Base-by-base conservation (phyloP, 257 asterid genomes). In the Perilla frutescens region DNA sequence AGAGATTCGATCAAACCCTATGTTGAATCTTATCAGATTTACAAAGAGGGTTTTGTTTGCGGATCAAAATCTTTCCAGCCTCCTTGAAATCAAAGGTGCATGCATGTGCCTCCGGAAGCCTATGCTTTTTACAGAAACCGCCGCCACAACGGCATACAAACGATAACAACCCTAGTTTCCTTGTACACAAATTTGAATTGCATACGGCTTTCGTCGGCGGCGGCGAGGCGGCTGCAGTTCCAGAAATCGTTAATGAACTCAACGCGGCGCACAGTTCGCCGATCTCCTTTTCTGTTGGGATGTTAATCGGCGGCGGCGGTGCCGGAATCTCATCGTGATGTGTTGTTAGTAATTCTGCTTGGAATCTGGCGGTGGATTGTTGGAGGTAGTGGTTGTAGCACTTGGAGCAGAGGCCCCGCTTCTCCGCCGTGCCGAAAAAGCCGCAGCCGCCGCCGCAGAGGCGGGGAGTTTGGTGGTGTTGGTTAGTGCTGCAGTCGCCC, bases 51-150 rank as follows among this genome's bases (percentile, higher is more conserved):
- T 84, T 87, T 50, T 87, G 58, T 57, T 54, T 66, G 11, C 63
- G 40, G 31, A 85, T 68, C 20, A 3, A 3, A 12, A 12, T 6
- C 49, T 49, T 79, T 0, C 83, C 88, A 0, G 29, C 48, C 1
- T 8, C 13, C 80, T 80, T 81, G 82, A 8, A 85, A 66, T 85
- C 81, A 6, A 65, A 48, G 0, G 0, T 1, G 72, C 90, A 87
- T 0, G 57, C 13, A 72, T 83, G 90, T 3, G 9, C 45, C 44
- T 85, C 86, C 0, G 87, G 81, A 6, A 67, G 56, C 7, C 87
- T 59, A 49, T 81, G 90, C 34, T 0, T 2, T 32, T 69, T 63
- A 3, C 87, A 85, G 68, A 80, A 85, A 11, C 10, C 14, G 4
- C 36, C 66, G 0, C 80, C 80, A 5, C 87, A 81, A 6, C 74